Evolutionary conservation across 164 flowering plant genomes (phyloP).

Genomic region (Aristolochia californica): DNA sequence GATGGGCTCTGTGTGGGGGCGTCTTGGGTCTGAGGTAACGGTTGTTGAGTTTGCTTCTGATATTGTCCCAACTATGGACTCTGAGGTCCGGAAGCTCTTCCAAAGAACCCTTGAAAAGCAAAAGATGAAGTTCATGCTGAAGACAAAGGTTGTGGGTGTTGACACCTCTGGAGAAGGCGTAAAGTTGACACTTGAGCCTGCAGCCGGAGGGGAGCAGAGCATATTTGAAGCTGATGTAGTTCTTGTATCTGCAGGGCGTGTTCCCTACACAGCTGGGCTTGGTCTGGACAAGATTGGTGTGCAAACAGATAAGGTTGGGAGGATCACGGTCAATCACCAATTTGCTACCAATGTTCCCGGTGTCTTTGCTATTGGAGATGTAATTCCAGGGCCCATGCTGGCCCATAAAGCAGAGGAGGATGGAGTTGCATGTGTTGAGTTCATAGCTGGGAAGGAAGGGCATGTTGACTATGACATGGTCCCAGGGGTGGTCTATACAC

Average conservation of each 20-base stretch:
- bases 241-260: slow-evolving; percentile 74
- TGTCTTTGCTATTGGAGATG: slow-evolving; percentile 77
- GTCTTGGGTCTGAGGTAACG: slow-evolving; percentile 74
- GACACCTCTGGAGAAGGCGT: slow-evolving; percentile 47
- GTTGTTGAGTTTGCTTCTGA: slow-evolving; percentile 78
- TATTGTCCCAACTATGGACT: slow-evolving; percentile 73
- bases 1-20: slow-evolving; percentile 87
- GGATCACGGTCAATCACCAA: slow-evolving; percentile 43
- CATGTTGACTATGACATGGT: slow-evolving; percentile 78
- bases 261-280: slow-evolving; percentile 62
- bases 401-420: slow-evolving; percentile 93
- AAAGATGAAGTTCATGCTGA: slow-evolving; percentile 69
- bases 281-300: slow-evolving; percentile 48
- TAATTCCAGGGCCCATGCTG: slow-evolving; percentile 82
- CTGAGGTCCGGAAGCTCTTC: slow-evolving; percentile 60
- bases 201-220: slow-evolving; percentile 65
- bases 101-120: slow-evolving; percentile 77
- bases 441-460: slow-evolving; percentile 64
- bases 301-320: slow-evolving; percentile 11
- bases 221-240: slow-evolving; percentile 75
- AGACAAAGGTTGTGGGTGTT: slow-evolving; percentile 69
- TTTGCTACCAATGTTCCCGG: slow-evolving; percentile 54
- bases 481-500: slow-evolving; percentile 83
- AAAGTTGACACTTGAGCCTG: slow-evolving; percentile 61
- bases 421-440: slow-evolving; percentile 83